Evolutionary conservation across 2,329 filamentous ascomycete genomes (phyloP).

Genomic region (Bisporella sp.): DNA sequence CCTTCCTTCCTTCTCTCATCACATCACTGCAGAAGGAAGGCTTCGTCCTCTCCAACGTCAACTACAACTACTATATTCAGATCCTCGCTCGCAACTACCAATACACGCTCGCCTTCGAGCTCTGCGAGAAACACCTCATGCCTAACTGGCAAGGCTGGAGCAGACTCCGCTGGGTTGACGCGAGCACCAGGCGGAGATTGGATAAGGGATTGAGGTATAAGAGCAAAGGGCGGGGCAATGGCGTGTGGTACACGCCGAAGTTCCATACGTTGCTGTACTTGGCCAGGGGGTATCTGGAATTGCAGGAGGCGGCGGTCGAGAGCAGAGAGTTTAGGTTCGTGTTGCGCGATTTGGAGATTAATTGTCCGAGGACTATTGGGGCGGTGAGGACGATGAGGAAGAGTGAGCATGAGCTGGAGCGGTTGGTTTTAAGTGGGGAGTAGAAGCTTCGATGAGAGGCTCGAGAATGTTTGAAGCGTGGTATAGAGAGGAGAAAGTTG

Average conservation of each 20-base stretch:
- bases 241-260: constrained; percentile 8
- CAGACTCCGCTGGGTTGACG: constrained; percentile 6
- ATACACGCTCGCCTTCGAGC: constrained; percentile 59
- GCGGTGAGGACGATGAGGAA: constrained; percentile 25
- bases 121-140: constrained; percentile 76
- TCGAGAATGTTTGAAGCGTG: too few relatives aligned
- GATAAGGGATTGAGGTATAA: constrained; percentile 4
- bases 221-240: too few relatives aligned
- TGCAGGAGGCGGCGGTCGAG: constrained; percentile 22
- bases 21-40: constrained; percentile 48
- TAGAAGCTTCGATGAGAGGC: background rate
- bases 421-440: background rate
- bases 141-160: constrained; percentile 70
- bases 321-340: constrained; percentile 14
- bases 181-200: too few relatives aligned
- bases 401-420: constrained; percentile 18
- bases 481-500: too few relatives aligned
- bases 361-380: constrained; percentile 23
- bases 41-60: constrained; percentile 66
- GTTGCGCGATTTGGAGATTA: constrained; percentile 19
- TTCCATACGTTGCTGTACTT: constrained; percentile 24
- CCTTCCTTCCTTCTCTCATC: constrained; percentile 43
- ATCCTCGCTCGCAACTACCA: constrained; percentile 53
- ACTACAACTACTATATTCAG: constrained; percentile 76
- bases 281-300: constrained; percentile 19